phyloP scores from a whole-genome alignment of 192 early-diverging fungal genomes.

The Geosiphon pyriformis region DNA sequence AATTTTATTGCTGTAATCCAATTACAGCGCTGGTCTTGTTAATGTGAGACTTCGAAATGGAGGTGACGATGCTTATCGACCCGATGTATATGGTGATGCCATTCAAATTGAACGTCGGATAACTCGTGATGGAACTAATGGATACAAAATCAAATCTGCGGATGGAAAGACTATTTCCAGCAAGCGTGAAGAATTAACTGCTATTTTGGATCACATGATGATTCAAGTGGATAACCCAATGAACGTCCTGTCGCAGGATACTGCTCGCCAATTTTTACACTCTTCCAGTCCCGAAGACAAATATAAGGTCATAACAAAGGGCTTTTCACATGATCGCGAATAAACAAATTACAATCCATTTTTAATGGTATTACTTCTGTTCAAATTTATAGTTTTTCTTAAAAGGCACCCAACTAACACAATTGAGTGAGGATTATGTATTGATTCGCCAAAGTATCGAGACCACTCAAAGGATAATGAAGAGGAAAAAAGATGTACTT shows the following conservation, averaged over 20 bases:
- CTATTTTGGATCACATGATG: conserved; percentile 81
- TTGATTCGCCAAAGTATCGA: conserved; percentile 53
- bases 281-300: conserved; percentile 78
- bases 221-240: conserved; percentile 94
- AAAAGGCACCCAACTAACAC: conserved; percentile 78
- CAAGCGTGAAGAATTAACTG: conserved; percentile 77
- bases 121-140: conserved; percentile 48
- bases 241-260: conserved; percentile 89
- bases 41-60: conserved; percentile 71
- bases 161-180: conserved; percentile 61
- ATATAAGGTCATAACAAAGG: conserved; percentile 72
- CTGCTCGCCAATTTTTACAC: conserved; percentile 83
- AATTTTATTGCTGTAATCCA: not conserved
- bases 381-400: conserved; percentile 60
- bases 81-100: conserved; percentile 69
- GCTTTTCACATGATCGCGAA: too few relatives aligned
- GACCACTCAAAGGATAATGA: conserved; percentile 45
- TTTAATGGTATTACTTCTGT: too few relatives aligned
- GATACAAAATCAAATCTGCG: conserved; percentile 76
- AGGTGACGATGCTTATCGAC: conserved; percentile 82
- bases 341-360: too few relatives aligned
- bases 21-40: conserved; percentile 53
- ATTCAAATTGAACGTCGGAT: conserved; percentile 84
- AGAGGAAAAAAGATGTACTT: conserved; percentile 57
- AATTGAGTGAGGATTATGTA: conserved; percentile 71